These are phyloP conservation scores for Phytophthora cryptogea DNA, from an alignment of 352 stramenopile genomes.

Conservation along the genomic window DNA sequence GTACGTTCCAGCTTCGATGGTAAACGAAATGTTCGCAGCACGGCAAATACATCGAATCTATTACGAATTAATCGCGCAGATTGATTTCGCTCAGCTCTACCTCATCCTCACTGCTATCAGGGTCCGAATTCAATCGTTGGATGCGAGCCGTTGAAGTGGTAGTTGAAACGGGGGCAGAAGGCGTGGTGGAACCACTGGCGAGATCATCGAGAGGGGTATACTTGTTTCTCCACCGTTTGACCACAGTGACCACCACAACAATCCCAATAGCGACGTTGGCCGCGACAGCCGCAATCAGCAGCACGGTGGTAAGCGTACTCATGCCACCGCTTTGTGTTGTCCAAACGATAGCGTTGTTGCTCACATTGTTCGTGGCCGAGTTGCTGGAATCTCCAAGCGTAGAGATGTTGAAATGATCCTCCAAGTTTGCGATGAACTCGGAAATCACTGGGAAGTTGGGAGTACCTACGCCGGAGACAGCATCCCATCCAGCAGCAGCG, in stretches of 20 bases:
- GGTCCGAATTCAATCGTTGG: conserved; percentile 28
- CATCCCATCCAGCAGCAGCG: conserved; percentile 87
- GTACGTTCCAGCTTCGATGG: conserved; percentile 35
- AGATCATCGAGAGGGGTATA: conserved; percentile 52
- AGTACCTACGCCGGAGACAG: conserved; percentile 82
- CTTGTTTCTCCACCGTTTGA: conserved; percentile 63
- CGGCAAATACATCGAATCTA: conserved; percentile 25
- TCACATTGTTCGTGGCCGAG: conserved; percentile 9
- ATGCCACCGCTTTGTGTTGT: conserved; percentile 17
- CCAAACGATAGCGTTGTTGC: conserved; percentile 11
- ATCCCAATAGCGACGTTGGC: conserved; percentile 39
- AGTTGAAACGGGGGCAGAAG: conserved; percentile 17
- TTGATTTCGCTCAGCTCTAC: conserved; percentile 64
- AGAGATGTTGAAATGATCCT: conserved; percentile 58
- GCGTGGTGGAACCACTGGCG: conserved; percentile 13
- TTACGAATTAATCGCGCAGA: conserved; percentile 40
- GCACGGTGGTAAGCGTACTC: conserved; percentile 42
- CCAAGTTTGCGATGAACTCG: conserved; percentile 54
- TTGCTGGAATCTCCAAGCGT: conserved; percentile 16
- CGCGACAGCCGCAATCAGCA: conserved; percentile 38
- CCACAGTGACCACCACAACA: conserved; percentile 40
- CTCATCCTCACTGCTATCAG: conserved; percentile 30
- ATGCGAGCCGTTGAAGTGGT: conserved; percentile 14
- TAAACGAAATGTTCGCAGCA: conserved; percentile 6
- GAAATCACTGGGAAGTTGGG: conserved; percentile 80